These are phyloP conservation scores for Santalum album DNA, from an alignment of 164 flowering plant genomes.

Conservation along the genomic window DNA sequence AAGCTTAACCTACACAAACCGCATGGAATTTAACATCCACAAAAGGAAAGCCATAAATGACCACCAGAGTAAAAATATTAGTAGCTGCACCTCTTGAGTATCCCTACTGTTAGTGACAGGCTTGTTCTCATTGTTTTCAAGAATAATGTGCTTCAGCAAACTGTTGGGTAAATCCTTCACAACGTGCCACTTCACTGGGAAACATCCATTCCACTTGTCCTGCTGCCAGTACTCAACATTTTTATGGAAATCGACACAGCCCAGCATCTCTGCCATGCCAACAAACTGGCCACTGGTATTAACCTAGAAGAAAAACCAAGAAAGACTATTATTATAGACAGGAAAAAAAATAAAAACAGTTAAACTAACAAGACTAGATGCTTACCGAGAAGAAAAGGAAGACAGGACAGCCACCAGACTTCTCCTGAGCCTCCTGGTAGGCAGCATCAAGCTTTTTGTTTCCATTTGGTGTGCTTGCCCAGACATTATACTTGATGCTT, in stretches of 20 bases:
- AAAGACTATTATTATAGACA: not conserved
- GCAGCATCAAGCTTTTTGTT: conserved; percentile 84
- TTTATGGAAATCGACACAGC: conserved; percentile 78
- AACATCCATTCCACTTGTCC: conserved; percentile 85
- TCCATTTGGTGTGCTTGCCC: conserved; percentile 90
- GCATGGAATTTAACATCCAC: not conserved
- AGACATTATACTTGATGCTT: conserved; percentile 76
- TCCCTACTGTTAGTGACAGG: conserved; percentile 91
- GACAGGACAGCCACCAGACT: conserved; percentile 55
- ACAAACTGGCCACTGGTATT: conserved; percentile 87
- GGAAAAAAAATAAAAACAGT: not conserved
- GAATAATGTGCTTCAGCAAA: conserved; percentile 64
- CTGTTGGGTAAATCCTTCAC: conserved; percentile 85
- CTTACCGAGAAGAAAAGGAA: conserved; percentile 83
- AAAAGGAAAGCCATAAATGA: not conserved
- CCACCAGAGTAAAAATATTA: not conserved
- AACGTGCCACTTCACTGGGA: conserved; percentile 85
- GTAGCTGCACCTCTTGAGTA: conserved; percentile 60
- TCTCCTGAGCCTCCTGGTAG: conserved; percentile 61
- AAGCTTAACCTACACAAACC: conserved; percentile 45
- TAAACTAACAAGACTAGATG: not conserved
- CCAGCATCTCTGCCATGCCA: conserved; percentile 83
- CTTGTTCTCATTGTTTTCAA: conserved; percentile 81
- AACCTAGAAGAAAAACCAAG: conserved; percentile 40
- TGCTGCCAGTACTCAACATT: conserved; percentile 83